phyloP scores from a whole-genome alignment of 768 basidiomycete genomes.

The Postia placenta region DNA sequence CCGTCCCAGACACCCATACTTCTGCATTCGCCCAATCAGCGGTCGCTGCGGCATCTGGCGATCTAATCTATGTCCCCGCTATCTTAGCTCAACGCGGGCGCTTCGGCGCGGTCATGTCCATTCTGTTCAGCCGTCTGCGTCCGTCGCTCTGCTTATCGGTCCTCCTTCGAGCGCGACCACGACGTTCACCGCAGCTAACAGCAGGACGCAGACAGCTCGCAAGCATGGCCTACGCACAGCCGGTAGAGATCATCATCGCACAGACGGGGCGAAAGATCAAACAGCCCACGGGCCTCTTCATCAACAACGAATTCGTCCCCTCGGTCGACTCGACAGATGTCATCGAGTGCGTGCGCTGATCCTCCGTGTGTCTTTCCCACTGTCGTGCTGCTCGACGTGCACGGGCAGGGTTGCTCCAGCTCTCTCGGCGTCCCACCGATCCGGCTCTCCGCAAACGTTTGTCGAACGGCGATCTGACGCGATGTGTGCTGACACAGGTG shows the following conservation, averaged over 20 bases:
- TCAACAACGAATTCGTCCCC: slow-evolving; percentile 85
- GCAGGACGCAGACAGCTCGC: background rate
- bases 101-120: background rate
- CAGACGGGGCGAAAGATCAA: slow-evolving; percentile 33
- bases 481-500: slow-evolving; percentile 33
- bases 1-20: background rate
- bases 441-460: no score
- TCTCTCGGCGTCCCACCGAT: no score
- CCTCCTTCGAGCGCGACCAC: background rate
- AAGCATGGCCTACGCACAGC: slow-evolving; percentile 14
- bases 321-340: slow-evolving; percentile 62
- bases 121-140: slow-evolving; percentile 4
- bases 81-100: slow-evolving; percentile 2
- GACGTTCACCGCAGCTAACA: slow-evolving; percentile 1
- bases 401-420: background rate
- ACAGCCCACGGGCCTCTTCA: slow-evolving; percentile 82
- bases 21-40: background rate
- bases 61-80: background rate
- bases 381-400: background rate
- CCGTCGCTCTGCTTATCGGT: background rate
- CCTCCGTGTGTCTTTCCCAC: slow-evolving; percentile 10
- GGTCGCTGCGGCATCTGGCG: background rate
- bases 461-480: background rate
- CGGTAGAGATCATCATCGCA: slow-evolving; percentile 21
- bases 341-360: slow-evolving; percentile 46